Evolutionary conservation across 164 flowering plant genomes (phyloP).

Genomic region (Aristolochia californica): DNA sequence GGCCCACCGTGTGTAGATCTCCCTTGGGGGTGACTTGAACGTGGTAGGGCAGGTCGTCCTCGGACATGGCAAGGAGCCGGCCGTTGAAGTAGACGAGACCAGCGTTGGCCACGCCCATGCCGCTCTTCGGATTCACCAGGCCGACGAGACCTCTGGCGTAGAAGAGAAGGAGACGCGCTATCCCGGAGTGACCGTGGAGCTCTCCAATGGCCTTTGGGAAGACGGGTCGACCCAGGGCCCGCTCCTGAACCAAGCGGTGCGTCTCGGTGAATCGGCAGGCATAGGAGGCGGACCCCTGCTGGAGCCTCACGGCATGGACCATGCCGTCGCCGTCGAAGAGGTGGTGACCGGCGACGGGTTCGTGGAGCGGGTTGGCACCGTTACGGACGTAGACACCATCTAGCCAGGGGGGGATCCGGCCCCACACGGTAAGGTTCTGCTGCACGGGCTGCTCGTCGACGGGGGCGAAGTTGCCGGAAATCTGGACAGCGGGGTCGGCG

Average conservation of each 20-base stretch:
- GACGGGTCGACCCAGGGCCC: slow-evolving; percentile 47
- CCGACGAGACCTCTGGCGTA: slow-evolving; percentile 54
- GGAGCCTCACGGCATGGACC: slow-evolving; percentile 61
- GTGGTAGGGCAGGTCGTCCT: slow-evolving; percentile 47
- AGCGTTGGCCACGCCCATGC: slow-evolving; percentile 86
- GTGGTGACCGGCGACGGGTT: slow-evolving; percentile 78
- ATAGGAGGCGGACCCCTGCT: slow-evolving; percentile 46
- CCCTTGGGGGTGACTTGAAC: slow-evolving; percentile 44
- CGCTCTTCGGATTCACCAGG: slow-evolving; percentile 44
- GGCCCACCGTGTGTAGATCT: slow-evolving; percentile 59
- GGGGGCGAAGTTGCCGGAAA: slow-evolving; percentile 77
- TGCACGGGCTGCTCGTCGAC: slow-evolving; percentile 58
- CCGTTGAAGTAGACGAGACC: slow-evolving; percentile 76
- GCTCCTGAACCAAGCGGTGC: slow-evolving; percentile 52
- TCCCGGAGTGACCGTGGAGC: slow-evolving; percentile 83
- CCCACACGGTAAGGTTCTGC: slow-evolving; percentile 35
- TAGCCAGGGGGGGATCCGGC: slow-evolving; percentile 54
- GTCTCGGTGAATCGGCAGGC: slow-evolving; percentile 80
- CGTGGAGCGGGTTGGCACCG: slow-evolving; percentile 82
- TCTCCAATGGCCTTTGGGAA: slow-evolving; percentile 94
- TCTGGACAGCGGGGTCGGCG: slow-evolving; percentile 66
- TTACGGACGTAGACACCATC: slow-evolving; percentile 70
- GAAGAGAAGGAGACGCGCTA: slow-evolving; percentile 64
- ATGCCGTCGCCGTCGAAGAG: slow-evolving; percentile 94
- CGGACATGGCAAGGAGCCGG: slow-evolving; percentile 76